phyloP scores from a whole-genome alignment of 139 green algal species.

The Tetratostichococcus sp. region DNA sequence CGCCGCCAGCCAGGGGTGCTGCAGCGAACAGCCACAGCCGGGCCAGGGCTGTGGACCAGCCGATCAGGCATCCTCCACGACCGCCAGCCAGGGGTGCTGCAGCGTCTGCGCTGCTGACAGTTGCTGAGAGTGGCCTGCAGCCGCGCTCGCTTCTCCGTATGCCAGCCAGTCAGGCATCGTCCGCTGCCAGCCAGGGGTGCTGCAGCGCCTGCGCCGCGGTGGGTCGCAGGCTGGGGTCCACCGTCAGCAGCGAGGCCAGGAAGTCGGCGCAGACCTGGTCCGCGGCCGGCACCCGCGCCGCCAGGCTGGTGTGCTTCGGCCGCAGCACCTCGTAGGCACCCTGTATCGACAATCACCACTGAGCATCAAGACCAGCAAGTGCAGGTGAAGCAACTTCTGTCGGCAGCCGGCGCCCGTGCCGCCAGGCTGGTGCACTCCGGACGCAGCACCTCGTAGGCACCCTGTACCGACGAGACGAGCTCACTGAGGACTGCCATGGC shows the following conservation, averaged over 20 bases:
- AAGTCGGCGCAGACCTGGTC: conserved; percentile 73
- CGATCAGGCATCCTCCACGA: conserved; percentile 23
- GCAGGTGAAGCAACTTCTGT: conserved; percentile 61
- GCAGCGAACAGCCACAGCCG: too few species aligned
- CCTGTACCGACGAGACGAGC: too few species aligned
- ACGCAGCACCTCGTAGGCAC: conserved; percentile 58
- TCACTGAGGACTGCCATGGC: too few species aligned
- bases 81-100: conserved; percentile 80
- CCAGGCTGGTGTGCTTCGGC: conserved; percentile 63
- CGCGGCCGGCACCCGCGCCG: conserved; percentile 43
- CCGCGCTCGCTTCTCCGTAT: too few species aligned
- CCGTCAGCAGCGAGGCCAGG: conserved; percentile 18
- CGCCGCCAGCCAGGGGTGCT: conserved; percentile 85
- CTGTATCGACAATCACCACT: too few species aligned
- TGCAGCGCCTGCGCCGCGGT: conserved; percentile 64
- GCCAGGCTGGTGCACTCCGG: conserved; percentile 63
- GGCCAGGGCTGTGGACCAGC: too few species aligned
- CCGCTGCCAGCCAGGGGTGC: conserved; percentile 75
- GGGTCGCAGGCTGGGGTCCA: conserved; percentile 61
- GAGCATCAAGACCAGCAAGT: conserved; percentile 46
- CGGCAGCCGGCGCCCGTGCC: conserved; percentile 46
- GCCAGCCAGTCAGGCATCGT: conserved; percentile 14
- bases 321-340: conserved; percentile 59
- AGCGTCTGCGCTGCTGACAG: too few species aligned
- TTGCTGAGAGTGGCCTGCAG: too few species aligned